Base-by-base conservation (phyloP, 2,329 filamentous ascomycete genomes). In the Curvularia lunata region DNA sequence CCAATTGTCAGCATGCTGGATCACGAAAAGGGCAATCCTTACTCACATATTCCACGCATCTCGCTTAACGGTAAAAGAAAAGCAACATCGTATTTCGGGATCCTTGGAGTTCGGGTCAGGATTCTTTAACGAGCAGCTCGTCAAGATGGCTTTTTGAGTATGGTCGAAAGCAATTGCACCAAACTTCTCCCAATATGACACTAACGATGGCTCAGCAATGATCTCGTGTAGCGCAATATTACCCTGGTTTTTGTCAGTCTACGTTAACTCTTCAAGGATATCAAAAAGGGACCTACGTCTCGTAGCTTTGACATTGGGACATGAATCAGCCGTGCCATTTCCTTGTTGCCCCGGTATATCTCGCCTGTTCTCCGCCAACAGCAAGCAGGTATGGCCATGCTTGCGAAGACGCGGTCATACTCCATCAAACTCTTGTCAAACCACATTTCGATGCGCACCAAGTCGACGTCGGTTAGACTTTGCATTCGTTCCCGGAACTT, bases 111-210 rank as follows among this genome's bases (percentile, higher is more conserved):
- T 85, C 49, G 72, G 68, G 54, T 78, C 74, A 0, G 73, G 93
- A 65, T 88, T 93, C 77, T 97, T 97, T 61, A 99, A 80, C 10
- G 91, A 90, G 75, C 95, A 99, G 65, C 91, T 94, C 21, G 95
- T 99, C 66, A 99, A 82, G 70, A 99, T 91, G 21, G 94, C 96
- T 75, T 99, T 97, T 74, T 98, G 95, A 9, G 87, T 88, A 56
- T 89, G 87, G 73, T 99, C 95, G 77, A 99, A 99, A 9, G 95
- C 96, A 69, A 99, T 98, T 5, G 92, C 94, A 49, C 94, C 93
- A 72, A 99, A 99, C 72, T 99, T 97, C 78, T 99, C 95, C 95
- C 95, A 99, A 72, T 99, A 99, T 69, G 91, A 91, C 53, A 98
- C 95, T 59, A 97, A 86, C 40, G 93, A 96, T 61, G 96, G 92